These are phyloP conservation scores for Allium cepa DNA, from an alignment of 106 monocot species.

Conservation along the genomic window DNA sequence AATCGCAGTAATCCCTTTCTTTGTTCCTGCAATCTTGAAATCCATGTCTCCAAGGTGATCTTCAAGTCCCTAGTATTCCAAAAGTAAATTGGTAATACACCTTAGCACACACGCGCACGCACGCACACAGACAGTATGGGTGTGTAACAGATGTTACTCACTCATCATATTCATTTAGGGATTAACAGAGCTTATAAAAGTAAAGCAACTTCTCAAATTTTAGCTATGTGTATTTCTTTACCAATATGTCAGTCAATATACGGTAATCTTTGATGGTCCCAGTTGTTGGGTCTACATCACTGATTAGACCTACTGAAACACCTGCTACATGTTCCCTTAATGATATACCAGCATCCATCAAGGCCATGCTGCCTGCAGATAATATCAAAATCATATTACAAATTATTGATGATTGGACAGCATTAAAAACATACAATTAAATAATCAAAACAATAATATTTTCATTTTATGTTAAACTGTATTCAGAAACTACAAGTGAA, in stretches of 20 bases:
- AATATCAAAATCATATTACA: not conserved
- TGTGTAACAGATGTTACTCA: too few species aligned
- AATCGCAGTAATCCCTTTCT: slow-evolving; percentile 83
- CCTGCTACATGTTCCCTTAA: slow-evolving; percentile 94
- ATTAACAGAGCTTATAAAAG: too few species aligned
- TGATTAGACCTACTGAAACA: slow-evolving; percentile 93
- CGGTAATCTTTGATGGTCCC: slow-evolving; percentile 67
- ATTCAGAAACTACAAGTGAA: too few species aligned
- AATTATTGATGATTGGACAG: too few species aligned
- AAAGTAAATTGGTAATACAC: not conserved
- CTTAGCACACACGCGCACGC: too few species aligned
- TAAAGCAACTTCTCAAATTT: not conserved
- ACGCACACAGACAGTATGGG: too few species aligned
- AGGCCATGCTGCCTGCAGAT: slow-evolving; percentile 83
- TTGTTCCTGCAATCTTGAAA: slow-evolving; percentile 96
- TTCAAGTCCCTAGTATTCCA: slow-evolving; percentile 67
- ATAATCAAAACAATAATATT: too few species aligned
- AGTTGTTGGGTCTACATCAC: slow-evolving; percentile 65
- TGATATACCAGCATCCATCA: slow-evolving; percentile 99
- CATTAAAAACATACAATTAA: too few species aligned
- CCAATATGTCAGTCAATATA: slow-evolving; percentile 94
- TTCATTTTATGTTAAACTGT: too few species aligned
- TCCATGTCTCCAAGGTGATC: slow-evolving; percentile 99
- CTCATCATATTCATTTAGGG: too few species aligned
- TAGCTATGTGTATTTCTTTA: slow-evolving; percentile 14